A percentile compares a stretch with the other conserved stretches of the same genome.
Evolutionary conservation across 352 stramenopile species (phyloP).

Genomic region (Globisporangium iwayamae): DNA sequence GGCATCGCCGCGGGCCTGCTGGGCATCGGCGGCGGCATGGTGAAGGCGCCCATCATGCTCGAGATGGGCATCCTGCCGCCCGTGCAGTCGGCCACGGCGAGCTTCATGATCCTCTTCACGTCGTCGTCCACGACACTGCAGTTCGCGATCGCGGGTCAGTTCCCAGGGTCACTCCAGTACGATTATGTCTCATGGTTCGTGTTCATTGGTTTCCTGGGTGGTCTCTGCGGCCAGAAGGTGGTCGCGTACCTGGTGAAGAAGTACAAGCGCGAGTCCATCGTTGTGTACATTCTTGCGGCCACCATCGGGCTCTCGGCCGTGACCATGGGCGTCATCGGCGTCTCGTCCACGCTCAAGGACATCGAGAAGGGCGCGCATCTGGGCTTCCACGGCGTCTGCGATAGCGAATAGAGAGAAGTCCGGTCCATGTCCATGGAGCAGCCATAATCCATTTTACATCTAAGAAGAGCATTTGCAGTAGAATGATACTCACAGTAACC

Average conservation of each 20-base stretch:
- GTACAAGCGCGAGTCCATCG: conserved; percentile 84
- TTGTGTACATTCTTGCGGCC: conserved; percentile 68
- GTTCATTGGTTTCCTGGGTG: conserved; percentile 87
- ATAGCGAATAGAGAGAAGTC: conserved; percentile 27
- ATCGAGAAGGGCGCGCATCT: conserved; percentile 55
- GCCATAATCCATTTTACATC: background rate
- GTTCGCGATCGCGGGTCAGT: conserved; percentile 80
- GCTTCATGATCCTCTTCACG: conserved; percentile 89
- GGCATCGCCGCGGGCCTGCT: conserved; percentile 94
- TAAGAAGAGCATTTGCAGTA: background rate
- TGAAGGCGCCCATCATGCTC: conserved; percentile 97
- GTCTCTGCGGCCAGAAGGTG: conserved; percentile 67
- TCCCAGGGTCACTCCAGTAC: conserved; percentile 68
- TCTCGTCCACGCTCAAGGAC: conserved; percentile 54
- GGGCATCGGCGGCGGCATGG: conserved; percentile 95
- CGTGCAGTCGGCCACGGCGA: conserved; percentile 90
- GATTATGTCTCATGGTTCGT: conserved; percentile 93
- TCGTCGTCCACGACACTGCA: conserved; percentile 93
- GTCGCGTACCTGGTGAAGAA: conserved; percentile 91
- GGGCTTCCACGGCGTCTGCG: conserved; percentile 68
- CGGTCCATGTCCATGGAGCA: background rate
- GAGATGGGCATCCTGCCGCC: conserved; percentile 93
- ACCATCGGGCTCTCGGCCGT: conserved; percentile 72
- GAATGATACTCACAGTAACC: background rate
- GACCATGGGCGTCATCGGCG: conserved; percentile 65